Evolutionary conservation across 495 filamentous ascomycete species (phyloP).

Genomic region (Hypomontagnella submonticulosa): DNA sequence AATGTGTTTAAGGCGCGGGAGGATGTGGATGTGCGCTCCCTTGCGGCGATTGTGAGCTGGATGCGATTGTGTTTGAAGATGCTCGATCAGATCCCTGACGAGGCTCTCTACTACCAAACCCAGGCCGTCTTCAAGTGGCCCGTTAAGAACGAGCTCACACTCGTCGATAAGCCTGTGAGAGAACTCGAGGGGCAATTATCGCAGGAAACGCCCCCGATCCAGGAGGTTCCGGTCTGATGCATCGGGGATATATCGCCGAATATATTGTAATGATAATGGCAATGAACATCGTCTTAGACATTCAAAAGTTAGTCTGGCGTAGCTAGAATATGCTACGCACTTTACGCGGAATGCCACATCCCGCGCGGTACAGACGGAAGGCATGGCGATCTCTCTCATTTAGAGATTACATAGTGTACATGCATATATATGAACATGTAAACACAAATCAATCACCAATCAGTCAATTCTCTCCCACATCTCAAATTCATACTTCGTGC

Average conservation of each 20-base stretch:
- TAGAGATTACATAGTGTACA: slow-evolving; percentile 27
- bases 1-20: slow-evolving; percentile 85
- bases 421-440: slow-evolving; percentile 26
- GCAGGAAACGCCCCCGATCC: slow-evolving; percentile 21
- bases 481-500: slow-evolving; percentile 71
- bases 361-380: slow-evolving; percentile 1
- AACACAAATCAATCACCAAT: slow-evolving; percentile 6
- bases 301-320: slow-evolving; percentile 5
- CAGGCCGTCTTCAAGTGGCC: slow-evolving; percentile 55
- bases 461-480: slow-evolving; percentile 66
- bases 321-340: background rate
- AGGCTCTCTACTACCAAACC: slow-evolving; percentile 50
- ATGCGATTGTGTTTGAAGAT: slow-evolving; percentile 74
- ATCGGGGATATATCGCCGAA: background rate
- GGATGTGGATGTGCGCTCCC: slow-evolving; percentile 73
- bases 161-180: slow-evolving; percentile 51
- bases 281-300: slow-evolving; percentile 13
- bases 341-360: background rate
- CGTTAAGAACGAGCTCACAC: slow-evolving; percentile 54
- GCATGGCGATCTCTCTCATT: slow-evolving; percentile 9
- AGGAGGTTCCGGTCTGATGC: slow-evolving; percentile 27
- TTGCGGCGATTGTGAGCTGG: slow-evolving; percentile 82
- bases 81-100: slow-evolving; percentile 72
- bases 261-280: background rate
- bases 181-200: slow-evolving; percentile 38